Base-by-base conservation (phyloP, 345 rosid genomes). In the Limnanthes douglasii region DNA sequence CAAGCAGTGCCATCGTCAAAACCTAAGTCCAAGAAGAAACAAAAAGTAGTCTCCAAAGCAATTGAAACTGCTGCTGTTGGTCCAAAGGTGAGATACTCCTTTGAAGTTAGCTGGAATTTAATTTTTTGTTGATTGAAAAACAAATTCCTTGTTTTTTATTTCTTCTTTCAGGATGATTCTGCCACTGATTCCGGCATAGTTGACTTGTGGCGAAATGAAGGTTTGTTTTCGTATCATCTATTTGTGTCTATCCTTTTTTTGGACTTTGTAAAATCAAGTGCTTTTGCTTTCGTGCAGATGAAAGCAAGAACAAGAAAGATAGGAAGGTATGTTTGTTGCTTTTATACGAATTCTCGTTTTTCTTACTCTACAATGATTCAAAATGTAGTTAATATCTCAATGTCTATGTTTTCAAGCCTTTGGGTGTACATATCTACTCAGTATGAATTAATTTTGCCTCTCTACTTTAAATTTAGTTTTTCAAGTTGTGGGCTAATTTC, bases 201-300 rank as follows among this genome's bases (percentile, higher is more conserved):
- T 15, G 94, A 81, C 35, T 30, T 84, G 33, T 80, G 95, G 95
- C 78, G 44, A 44, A 62, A 52, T 16, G 39, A 62, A 66, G 95
- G 95, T 88, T 36, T 30, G 39, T 31, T 35, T 24, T 17, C 4
- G 11, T 23, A 5, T 34, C 13, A 2, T 15, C 3, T 25, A 1
- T 39, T 39, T 31, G 4, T 16, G 7, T 1, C 7, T 1, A 5
- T 17, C 15, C 16, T 5, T 10, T 19, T 6, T 13, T n/a, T 52
- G 12, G 20, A 37, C 49, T 23, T 27, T 7, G 33, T 16, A 3
- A 26, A 29, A 31, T 9, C 17, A 24, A 24, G 18, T 26, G 31
- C 17, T 0, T 14, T 49, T 15, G 29, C 26, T 4, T 18, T 22
- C 15, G 42, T 62, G 51, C 72, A 78, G 95, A 51, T 40, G 63